Evolutionary conservation across 2,329 filamentous ascomycete genomes (phyloP).

Genomic region (Penicillium sp.): DNA sequence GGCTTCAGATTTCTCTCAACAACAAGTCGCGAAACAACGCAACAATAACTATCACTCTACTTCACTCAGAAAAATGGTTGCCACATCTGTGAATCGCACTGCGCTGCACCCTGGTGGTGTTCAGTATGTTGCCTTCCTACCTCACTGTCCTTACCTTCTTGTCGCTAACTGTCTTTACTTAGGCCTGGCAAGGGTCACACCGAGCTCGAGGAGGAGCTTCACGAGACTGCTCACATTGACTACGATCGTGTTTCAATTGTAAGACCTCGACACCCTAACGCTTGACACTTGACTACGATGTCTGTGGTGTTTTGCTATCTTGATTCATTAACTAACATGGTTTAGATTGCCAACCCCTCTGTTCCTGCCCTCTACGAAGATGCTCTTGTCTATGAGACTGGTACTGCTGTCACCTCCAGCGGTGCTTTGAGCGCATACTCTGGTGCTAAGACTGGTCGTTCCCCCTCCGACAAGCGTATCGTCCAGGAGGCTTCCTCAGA

Average conservation of each 20-base stretch:
- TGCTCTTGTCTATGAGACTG: slow-evolving; percentile 95
- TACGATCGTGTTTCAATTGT: slow-evolving; percentile 98
- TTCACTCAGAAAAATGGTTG: slow-evolving; percentile 52
- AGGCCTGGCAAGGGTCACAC: slow-evolving; percentile 87
- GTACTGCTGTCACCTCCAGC: slow-evolving; percentile 92
- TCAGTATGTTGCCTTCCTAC: slow-evolving; percentile 59
- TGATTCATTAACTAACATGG: slow-evolving; percentile 7
- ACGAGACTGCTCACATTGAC: slow-evolving; percentile 97
- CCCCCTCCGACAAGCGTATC: slow-evolving; percentile 94
- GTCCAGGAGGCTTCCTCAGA: slow-evolving; percentile 88
- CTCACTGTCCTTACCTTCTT: slow-evolving; percentile 10
- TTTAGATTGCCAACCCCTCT: slow-evolving; percentile 79
- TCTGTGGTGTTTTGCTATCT: background rate
- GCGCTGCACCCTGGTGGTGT: slow-evolving; percentile 87
- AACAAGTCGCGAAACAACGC: slow-evolving; percentile 57
- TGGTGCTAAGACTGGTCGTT: slow-evolving; percentile 95
- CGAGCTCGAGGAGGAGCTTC: slow-evolving; percentile 94
- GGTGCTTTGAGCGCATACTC: slow-evolving; percentile 97
- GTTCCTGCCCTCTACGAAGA: slow-evolving; percentile 97
- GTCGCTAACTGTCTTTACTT: slow-evolving; percentile 14
- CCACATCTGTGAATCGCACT: slow-evolving; percentile 78
- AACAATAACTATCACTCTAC: slow-evolving; percentile 59
- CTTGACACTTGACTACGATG: slow-evolving; percentile 8
- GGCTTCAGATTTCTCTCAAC: slow-evolving; percentile 55
- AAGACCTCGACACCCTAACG: slow-evolving; percentile 38